These are phyloP conservation scores for Rhodotorula sp. DNA, from an alignment of 1,284 basidiomycete genomes.

Conservation along the genomic window DNA sequence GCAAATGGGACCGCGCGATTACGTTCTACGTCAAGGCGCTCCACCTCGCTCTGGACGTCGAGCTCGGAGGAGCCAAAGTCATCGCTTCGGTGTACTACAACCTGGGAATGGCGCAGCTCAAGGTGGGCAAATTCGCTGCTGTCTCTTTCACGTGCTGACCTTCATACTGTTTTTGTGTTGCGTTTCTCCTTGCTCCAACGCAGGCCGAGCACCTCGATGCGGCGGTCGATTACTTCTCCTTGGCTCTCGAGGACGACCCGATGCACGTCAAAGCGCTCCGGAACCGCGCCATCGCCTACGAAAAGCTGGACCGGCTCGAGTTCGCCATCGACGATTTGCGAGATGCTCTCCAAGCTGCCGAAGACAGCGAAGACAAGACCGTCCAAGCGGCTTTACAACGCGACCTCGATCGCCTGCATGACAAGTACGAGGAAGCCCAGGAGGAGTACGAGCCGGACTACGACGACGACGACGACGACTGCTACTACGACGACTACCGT, in stretches of 20 bases:
- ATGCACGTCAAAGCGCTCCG: background rate
- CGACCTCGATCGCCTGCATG: background rate
- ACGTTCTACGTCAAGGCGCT: background rate
- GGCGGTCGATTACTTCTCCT: background rate
- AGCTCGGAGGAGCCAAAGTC: background rate
- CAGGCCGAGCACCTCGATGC: no score
- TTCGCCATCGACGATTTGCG: background rate
- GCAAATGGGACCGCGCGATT: background rate
- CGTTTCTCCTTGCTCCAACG: no score
- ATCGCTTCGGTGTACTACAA: background rate
- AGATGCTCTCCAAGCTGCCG: background rate
- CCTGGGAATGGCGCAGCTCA: background rate
- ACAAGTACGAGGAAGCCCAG: conserved; percentile 55
- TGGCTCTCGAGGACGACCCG: background rate
- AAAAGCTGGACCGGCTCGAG: background rate
- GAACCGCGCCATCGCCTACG: background rate
- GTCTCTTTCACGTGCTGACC: no score
- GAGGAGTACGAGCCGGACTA: conserved; percentile 52
- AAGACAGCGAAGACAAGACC: background rate
- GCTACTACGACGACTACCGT: no score
- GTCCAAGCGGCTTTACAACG: background rate
- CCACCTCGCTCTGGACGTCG: background rate
- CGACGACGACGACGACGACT: no score
- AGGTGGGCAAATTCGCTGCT: background rate
- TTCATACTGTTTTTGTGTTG: no score